Base-by-base conservation (phyloP, 1,284 basidiomycete genomes). In the Irpex sp. region DNA sequence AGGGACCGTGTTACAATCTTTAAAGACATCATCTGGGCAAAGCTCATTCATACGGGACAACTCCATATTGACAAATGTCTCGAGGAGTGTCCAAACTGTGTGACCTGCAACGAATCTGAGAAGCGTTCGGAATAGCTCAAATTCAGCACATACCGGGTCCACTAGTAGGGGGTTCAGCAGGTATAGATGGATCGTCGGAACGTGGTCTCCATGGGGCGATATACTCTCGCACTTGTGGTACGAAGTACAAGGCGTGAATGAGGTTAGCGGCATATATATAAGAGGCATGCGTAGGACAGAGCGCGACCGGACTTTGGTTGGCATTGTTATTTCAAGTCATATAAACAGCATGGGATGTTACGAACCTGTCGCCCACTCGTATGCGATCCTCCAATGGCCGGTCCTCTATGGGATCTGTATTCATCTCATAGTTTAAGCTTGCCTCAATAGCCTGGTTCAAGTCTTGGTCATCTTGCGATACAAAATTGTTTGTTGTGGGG, bases 401-500 rank as follows among this genome's bases (percentile, higher is more conserved):
- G 35, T 78, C 79, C n/a, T 78, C 73, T 37, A 70, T 73, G 37
- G 67, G 67, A 47, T 77, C 74, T 19, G 71, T 68, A 39, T 61
- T 65, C 17, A 74, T 63, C 15, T 72, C 71, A 53, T 76, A 74
- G 57, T 76, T 75, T 61, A 89, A 75, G 69, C 87, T 89, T 4
- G 83, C 87, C 72, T 87, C 82, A 50, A 90, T 88, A 1, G 87
- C 88, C 37, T 84, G 83, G 65, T 82, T 84, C 72, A 90, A 75
- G 19, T 79, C 79, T 50, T 85, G 82, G 56, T 87, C 80, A 39
- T 88, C 86, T 26, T 79, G 78, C 2, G 78, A 74, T 58, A 79
- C 3, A 49, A 21, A 50, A 19, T 35, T 35, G 36, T 35, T 58
- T 58, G 57, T 46, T 11, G n/a, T 60, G 5, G 9, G 17, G 55